phyloP scores from a whole-genome alignment of 345 rosid genomes.

The Adansonia digitata region DNA sequence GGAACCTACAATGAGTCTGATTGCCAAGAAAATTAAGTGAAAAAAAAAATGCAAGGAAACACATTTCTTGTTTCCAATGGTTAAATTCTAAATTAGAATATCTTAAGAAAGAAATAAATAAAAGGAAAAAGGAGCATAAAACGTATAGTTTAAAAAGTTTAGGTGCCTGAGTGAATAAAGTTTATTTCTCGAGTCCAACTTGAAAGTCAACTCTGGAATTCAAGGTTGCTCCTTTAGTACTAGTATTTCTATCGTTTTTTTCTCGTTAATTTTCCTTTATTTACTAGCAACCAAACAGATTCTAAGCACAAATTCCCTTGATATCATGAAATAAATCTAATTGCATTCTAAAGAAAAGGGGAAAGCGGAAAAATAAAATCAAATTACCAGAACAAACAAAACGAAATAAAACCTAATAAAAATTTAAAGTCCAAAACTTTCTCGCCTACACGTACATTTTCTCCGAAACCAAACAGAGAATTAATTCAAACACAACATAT shows the following conservation, averaged over 20 bases:
- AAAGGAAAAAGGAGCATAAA: background rate
- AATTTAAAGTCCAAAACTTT: background rate
- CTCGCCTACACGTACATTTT: background rate
- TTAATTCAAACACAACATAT: background rate
- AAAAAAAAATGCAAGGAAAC: background rate
- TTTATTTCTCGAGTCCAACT: background rate
- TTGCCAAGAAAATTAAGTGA: background rate
- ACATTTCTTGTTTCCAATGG: background rate
- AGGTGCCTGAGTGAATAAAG: background rate
- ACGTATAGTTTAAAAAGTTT: background rate
- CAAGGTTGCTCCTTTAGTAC: background rate
- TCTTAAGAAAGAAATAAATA: background rate
- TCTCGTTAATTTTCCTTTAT: background rate
- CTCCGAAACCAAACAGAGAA: slow-evolving; percentile 6
- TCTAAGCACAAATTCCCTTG: background rate
- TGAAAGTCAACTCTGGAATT: background rate
- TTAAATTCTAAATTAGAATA: background rate
- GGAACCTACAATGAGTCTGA: background rate
- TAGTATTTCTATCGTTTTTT: background rate
- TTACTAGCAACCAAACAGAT: slow-evolving; percentile 14
- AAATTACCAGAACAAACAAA: background rate
- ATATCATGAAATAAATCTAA: slow-evolving; percentile 4
- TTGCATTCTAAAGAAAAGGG: background rate
- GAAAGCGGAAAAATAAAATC: background rate
- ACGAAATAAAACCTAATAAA: background rate